These are phyloP conservation scores for Hypsizygus marmoreus DNA, from an alignment of 768 basidiomycete species.

Conservation along the genomic window DNA sequence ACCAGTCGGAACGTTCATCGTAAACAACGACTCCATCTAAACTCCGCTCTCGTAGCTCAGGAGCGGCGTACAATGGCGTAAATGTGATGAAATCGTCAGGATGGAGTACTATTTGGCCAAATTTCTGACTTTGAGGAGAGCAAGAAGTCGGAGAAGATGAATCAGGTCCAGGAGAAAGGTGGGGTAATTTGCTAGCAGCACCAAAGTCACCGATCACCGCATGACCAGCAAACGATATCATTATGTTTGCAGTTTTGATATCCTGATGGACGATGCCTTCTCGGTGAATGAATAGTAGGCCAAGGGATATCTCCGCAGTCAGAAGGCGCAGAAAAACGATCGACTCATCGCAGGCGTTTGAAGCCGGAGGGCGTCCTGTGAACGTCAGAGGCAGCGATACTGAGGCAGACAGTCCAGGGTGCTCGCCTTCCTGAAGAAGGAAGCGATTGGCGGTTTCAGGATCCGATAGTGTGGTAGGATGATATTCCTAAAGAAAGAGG, in stretches of 20 bases:
- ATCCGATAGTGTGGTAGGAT: constrained; percentile 31
- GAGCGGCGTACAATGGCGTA: constrained; percentile 38
- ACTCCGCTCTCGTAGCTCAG: constrained; percentile 30
- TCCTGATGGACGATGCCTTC: constrained; percentile 70
- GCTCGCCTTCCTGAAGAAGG: constrained; percentile 20
- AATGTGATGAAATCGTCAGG: constrained; percentile 28
- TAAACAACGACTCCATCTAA: constrained; percentile 27
- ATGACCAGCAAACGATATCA: constrained; percentile 50
- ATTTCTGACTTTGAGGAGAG: not conserved
- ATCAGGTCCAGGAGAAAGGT: not conserved
- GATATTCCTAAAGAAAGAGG: constrained; percentile 26
- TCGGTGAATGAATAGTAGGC: constrained; percentile 46
- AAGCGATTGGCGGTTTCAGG: constrained; percentile 29
- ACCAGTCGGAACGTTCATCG: constrained; percentile 37
- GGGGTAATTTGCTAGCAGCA: constrained; percentile 41
- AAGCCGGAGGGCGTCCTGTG: constrained; percentile 3
- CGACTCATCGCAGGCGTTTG: constrained; percentile 9
- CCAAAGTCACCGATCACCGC: constrained; percentile 66
- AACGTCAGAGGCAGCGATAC: constrained; percentile 14
- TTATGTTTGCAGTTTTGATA: constrained; percentile 68
- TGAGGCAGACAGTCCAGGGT: constrained; percentile 9
- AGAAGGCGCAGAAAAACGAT: constrained; percentile 27
- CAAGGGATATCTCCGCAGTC: constrained; percentile 34
- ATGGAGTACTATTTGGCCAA: constrained; percentile 21
- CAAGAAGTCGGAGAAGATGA: not conserved